These are phyloP conservation scores for Fusarium neocosmosporiellum DNA, from an alignment of 2,329 filamentous ascomycete genomes.

Conservation along the genomic window DNA sequence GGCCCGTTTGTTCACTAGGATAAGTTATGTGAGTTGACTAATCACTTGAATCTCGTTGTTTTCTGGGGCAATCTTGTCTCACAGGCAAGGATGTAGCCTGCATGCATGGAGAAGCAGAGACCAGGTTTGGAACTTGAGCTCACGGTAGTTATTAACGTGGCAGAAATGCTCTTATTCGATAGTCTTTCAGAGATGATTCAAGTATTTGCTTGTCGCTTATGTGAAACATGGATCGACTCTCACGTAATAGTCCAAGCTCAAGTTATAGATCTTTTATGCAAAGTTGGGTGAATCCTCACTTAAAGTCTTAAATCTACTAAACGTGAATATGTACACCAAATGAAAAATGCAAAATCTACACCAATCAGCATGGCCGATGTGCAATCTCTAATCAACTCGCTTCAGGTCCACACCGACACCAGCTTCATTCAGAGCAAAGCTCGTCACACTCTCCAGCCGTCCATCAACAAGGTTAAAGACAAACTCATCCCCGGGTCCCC, in stretches of 20 bases:
- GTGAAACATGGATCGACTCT: no score
- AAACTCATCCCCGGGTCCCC: conserved; percentile 10
- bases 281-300: no score
- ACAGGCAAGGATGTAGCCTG: not conserved
- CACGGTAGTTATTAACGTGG: no score
- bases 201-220: no score
- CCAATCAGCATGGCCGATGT: not conserved
- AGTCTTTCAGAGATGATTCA: no score
- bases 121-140: no score
- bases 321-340: not conserved
- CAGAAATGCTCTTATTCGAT: no score
- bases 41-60: not conserved
- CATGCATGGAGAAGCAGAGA: not conserved
- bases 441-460: conserved; percentile 10
- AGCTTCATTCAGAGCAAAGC: not conserved
- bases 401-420: not conserved
- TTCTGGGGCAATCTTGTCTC: not conserved
- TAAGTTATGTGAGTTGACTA: not conserved
- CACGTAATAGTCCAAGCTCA: not conserved
- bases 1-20: not conserved
- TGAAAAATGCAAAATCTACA: not conserved
- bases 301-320: not conserved
- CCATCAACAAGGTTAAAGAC: conserved; percentile 25
- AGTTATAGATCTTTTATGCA: not conserved
- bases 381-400: not conserved